Percentiles rank a stretch among this genome's conserved stretches.
phyloP scores from a whole-genome alignment of 352 stramenopile species.

The Hyaloperonospora arabidopsidis region DNA sequence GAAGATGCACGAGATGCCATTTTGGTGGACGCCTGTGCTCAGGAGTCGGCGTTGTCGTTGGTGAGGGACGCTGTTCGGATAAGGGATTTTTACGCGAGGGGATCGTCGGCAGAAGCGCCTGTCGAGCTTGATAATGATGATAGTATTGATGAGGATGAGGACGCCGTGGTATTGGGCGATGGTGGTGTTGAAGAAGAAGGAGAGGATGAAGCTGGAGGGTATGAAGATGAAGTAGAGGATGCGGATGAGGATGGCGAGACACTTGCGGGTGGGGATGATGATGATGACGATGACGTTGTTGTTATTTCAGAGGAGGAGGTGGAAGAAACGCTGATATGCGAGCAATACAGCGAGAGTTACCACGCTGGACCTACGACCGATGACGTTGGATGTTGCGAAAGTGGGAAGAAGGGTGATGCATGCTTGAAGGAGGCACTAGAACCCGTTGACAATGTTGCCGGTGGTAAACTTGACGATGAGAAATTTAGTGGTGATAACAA shows the following conservation, averaged over 20 bases:
- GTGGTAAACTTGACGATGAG: constrained; percentile 17
- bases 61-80: constrained; percentile 52
- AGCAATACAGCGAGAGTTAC: constrained; percentile 7
- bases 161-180: constrained; percentile 19
- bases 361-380: constrained; percentile 3
- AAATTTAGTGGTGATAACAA: constrained; percentile 17
- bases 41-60: constrained; percentile 46
- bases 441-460: constrained; percentile 19
- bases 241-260: constrained; percentile 26
- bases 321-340: constrained; percentile 14
- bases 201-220: constrained; percentile 12
- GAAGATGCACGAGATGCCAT: constrained; percentile 53
- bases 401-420: constrained; percentile 12
- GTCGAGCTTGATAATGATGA: constrained; percentile 59
- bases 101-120: constrained; percentile 40
- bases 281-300: constrained; percentile 37
- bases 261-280: not conserved
- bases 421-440: constrained; percentile 6
- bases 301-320: constrained; percentile 49
- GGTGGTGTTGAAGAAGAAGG: constrained; percentile 26
- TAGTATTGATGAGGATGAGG: constrained; percentile 34
- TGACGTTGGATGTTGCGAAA: constrained; percentile 3
- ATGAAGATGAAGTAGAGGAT: constrained; percentile 26
- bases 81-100: constrained; percentile 37
- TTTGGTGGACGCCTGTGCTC: constrained; percentile 49